Base-by-base conservation (phyloP, 495 filamentous ascomycete species). In the Tuber melanosporum region DNA sequence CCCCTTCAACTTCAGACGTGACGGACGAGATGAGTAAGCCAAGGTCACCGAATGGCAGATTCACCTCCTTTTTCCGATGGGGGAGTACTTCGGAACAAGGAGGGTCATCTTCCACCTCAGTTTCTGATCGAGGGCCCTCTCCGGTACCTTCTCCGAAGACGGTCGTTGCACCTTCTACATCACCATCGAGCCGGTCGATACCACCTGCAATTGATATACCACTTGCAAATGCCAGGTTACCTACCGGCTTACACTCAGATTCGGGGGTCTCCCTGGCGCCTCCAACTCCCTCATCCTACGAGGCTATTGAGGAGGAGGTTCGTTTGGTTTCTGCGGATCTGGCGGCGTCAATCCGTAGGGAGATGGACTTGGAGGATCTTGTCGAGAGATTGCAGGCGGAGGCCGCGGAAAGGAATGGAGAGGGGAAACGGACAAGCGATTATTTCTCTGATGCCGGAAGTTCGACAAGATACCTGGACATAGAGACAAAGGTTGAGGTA, bases 371-470 rank as follows among this genome's bases (percentile, higher is more conserved):
- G 71, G 95, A 99, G 83, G 96, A 99, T 82, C 85, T 98, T 70
- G 90, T 98, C 3, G 95, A 99, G 77, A 88, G 92, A 74, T 84
- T 96, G 80, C 94, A 97, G 84, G 85, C 89, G 47, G 94, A 97
- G 80, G 88, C 90, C 75, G 87, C 86, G 52, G 89, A 88, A 77
- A 84, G 87, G 7, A 86, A 89, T 71, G 87, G 85, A n/a, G 88
- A 89, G 3, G 91, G 90, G 76, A 91, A 91, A 83, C 89, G 95
- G 73, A 97, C 94, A 6, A 99, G 95, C 84, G 95, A 99, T 84
- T 98, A 99, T 85, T 99, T 94, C 83, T 99, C 95, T 0, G 95
- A 99, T 83, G 96, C 94, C 1, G 95, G 96, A 70, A 91, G 92
- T 71, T 94, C 94, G 6, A 88, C 92, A 73, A 90, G 93, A 80